These are phyloP conservation scores for Gardenia jasminoides DNA, from an alignment of 257 asterid genomes.

Conservation along the genomic window DNA sequence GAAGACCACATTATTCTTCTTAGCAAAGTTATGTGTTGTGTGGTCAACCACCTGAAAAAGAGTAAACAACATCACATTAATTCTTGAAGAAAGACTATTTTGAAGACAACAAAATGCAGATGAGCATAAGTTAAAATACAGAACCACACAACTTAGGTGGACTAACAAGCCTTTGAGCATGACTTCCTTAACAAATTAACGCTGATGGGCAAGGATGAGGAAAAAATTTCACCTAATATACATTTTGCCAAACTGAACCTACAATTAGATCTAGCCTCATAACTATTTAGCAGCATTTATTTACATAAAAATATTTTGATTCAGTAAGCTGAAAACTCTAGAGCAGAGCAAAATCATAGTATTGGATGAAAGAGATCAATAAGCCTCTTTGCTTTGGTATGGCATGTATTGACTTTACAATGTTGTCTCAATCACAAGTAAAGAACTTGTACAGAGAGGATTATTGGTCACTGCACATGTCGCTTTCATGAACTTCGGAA, in stretches of 20 bases:
- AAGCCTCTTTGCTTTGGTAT: no score
- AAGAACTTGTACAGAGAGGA: neutral
- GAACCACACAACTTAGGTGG: neutral
- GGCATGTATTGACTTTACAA: no score
- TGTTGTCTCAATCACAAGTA: no score
- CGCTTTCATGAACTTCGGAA: neutral
- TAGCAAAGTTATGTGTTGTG: constrained; percentile 54
- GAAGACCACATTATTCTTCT: constrained; percentile 46
- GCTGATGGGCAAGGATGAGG: neutral
- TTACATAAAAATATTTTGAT: no score
- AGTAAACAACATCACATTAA: neutral
- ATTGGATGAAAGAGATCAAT: no score
- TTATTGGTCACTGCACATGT: neutral
- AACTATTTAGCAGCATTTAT: no score
- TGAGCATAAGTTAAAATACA: neutral
- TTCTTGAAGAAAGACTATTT: neutral
- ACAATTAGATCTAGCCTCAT: no score
- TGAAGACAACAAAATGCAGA: neutral
- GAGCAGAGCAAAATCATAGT: no score
- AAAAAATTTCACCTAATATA: no score
- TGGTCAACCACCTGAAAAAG: constrained; percentile 71
- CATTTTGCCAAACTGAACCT: no score
- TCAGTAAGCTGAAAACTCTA: no score
- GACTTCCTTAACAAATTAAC: neutral
- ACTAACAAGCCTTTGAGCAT: neutral